Conservation (phyloP, 2,329 filamentous ascomycete species). For the Penicillium sp. region DNA sequence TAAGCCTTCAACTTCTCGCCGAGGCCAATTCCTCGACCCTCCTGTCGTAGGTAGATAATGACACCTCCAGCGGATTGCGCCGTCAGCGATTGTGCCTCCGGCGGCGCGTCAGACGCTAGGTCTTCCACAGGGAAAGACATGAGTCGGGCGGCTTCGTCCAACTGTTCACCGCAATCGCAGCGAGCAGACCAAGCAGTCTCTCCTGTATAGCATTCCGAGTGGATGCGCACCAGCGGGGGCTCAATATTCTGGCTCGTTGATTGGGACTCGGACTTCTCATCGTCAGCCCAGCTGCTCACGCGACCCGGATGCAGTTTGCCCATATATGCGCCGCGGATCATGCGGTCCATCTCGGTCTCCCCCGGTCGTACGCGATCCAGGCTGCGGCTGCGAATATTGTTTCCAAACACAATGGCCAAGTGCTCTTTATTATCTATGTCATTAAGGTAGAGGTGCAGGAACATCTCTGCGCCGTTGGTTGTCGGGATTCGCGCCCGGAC, state of each 20-base stretch:
- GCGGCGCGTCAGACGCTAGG: conserved; percentile 28
- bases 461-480: conserved; percentile 91
- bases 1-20: conserved; percentile 97
- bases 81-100: conserved; percentile 36
- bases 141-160: conserved; percentile 90
- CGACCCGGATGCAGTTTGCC: conserved; percentile 85
- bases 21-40: conserved; percentile 91
- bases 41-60: conserved; percentile 93
- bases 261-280: conserved; percentile 23
- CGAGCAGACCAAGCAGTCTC: conserved; percentile 98
- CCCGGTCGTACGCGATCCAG: conserved; percentile 49
- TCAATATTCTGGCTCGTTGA: conserved; percentile 23
- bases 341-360: conserved; percentile 62
- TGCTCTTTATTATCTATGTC: conserved; percentile 94
- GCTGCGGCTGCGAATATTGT: conserved; percentile 72
- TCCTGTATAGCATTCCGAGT: conserved; percentile 97
- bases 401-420: conserved; percentile 93
- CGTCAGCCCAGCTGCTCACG: conserved; percentile 68
- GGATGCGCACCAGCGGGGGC: conserved; percentile 84
- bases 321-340: conserved; percentile 91
- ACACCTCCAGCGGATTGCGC: conserved; percentile 71
- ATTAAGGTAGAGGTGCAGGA: conserved; percentile 91
- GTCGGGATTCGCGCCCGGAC: conserved; percentile 95
- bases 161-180: conserved; percentile 96
- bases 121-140: conserved; percentile 69